Evolutionary conservation across 2,329 filamentous ascomycete genomes (phyloP), one percentile per base, ranked within the genome.

Genomic region (Didymella pinodella): DNA sequence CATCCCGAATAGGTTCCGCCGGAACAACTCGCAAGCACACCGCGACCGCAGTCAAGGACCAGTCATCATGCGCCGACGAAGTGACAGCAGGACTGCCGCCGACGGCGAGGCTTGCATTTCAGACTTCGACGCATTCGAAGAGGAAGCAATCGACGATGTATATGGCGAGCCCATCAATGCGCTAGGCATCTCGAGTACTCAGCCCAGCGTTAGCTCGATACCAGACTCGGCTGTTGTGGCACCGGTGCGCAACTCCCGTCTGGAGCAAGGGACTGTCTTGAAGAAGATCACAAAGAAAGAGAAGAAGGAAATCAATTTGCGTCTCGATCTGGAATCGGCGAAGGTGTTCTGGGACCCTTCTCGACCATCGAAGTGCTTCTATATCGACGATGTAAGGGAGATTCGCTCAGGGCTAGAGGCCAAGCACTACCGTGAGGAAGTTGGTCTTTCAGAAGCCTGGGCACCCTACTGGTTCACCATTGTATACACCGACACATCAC

Each of bases 351-450:
- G 94, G 94, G 91, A 96, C 76, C 85, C 88, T 46, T 86, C 85
- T 8, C 88, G 91, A 34, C 88, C 90, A 0, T 86, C 88, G 25
- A 98, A 97, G 75, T 88, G 87, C 52, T 90, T 99, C 64, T 96
- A 96, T 76, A 91, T 99, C 63, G 95, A 99, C 71, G 93, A 98
- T 75, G 94, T 99, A 70, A 90, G 91, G 71, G 93, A 97, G 72
- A 93, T 98, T 47, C 88, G 93, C 62, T 87, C 89, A 32, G 93
- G 92, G 18, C 85, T 86, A 12, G 92, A 98, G 73, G 92, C 94
- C 18, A 88, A 91, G 57, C 94, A 96, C 74, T 96, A 97, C 74
- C 90, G 92, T 41, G 88, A 94, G 69, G 93, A 97, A 75, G 91
- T 90, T 72, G 86, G 88, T 38, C 81, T 95, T 22, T 80, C 88